Evolutionary conservation across 2,329 filamentous ascomycete genomes (phyloP).

Genomic region (Xylariaceae sp.): DNA sequence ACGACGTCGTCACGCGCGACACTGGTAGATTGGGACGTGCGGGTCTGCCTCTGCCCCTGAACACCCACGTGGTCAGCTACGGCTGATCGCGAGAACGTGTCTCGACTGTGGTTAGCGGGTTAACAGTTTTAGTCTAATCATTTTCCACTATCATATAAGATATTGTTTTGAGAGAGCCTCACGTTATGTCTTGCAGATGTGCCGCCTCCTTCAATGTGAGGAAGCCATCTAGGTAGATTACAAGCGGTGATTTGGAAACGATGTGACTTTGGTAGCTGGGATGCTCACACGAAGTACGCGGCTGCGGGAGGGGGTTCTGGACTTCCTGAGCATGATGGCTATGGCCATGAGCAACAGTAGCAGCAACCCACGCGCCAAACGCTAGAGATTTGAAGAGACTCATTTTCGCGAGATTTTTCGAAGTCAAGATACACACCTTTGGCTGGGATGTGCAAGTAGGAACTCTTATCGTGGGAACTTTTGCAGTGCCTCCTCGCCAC

Average conservation of each 20-base stretch:
- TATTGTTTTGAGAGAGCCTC: conserved; percentile 11
- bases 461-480: too few species aligned
- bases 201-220: conserved; percentile 31
- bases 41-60: conserved; percentile 33
- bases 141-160: background rate
- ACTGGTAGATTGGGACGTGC: conserved; percentile 42
- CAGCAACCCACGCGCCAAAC: conserved; percentile 17
- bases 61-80: conserved; percentile 33
- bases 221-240: conserved; percentile 36
- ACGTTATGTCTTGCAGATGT: conserved; percentile 34
- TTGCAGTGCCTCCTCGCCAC: conserved; percentile 1
- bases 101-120: conserved; percentile 15
- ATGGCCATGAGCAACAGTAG: conserved; percentile 18
- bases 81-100: conserved; percentile 40
- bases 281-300: conserved; percentile 27
- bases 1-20: conserved; percentile 39
- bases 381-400: conserved; percentile 18
- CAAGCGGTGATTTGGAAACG: conserved; percentile 34
- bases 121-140: too few species aligned
- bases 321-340: conserved; percentile 25
- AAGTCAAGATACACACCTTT: background rate
- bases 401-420: conserved; percentile 14
- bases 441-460: too few species aligned
- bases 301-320: too few species aligned
- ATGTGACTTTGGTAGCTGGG: conserved; percentile 30